Conservation (phyloP, 176 grass and related monocot genomes). For the Poa pratensis region DNA sequence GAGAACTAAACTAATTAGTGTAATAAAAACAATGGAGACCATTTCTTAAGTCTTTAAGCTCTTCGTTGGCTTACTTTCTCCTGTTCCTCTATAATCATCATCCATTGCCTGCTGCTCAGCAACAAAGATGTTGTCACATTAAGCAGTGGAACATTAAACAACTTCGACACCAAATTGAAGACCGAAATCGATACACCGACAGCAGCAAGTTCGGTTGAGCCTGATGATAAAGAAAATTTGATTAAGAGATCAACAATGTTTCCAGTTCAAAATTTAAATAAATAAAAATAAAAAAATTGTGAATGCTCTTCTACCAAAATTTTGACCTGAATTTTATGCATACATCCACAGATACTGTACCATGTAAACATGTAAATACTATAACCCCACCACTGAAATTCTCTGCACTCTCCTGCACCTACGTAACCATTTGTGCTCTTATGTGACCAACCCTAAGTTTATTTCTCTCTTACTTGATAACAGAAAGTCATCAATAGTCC, state of each 20-base stretch:
- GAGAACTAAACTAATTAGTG: conserved; percentile 36
- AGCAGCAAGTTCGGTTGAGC: conserved; percentile 72
- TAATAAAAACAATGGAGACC: neutral
- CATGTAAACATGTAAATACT: neutral
- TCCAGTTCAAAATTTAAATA: neutral
- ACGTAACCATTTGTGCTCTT: neutral
- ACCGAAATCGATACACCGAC: conserved; percentile 74
- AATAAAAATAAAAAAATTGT: neutral
- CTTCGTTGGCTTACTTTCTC: conserved; percentile 37
- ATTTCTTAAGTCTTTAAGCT: neutral
- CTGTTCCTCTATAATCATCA: neutral
- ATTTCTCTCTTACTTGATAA: neutral
- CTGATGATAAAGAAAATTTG: conserved; percentile 40
- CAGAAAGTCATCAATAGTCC: neutral
- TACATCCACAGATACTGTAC: neutral
- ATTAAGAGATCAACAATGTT: neutral
- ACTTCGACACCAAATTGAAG: conserved; percentile 96
- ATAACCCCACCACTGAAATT: neutral
- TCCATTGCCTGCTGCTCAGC: conserved; percentile 79
- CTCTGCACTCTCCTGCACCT: neutral
- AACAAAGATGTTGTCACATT: conserved; percentile 92
- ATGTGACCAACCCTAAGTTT: neutral
- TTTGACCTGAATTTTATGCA: neutral
- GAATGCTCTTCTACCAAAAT: neutral
- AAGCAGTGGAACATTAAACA: conserved; percentile 89